phyloP scores from a whole-genome alignment of 208 protist genomes.

The Wallacemonas sp. region DNA sequence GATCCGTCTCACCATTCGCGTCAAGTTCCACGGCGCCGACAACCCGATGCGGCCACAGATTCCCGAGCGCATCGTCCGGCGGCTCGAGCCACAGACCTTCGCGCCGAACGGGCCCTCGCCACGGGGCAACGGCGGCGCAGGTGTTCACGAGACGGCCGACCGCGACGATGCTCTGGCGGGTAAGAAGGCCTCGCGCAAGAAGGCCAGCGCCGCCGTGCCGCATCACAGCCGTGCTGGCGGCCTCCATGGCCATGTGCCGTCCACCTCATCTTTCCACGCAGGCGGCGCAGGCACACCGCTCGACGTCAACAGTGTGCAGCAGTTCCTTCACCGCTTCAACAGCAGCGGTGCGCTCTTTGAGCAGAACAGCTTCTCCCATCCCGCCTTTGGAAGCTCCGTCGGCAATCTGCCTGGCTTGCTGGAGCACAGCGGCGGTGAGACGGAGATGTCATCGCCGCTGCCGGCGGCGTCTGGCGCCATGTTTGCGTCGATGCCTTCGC shows the following conservation, averaged over 20 bases:
- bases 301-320: not conserved
- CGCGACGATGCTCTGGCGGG: not conserved
- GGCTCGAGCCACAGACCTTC: constrained; percentile 4
- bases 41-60: constrained; percentile 83
- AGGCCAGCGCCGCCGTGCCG: no score
- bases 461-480: no score
- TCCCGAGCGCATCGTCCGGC: constrained; percentile 58
- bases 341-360: not conserved
- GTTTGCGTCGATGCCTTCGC: no score
- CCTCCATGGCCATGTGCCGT: no score
- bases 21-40: constrained; percentile 89
- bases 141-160: not conserved
- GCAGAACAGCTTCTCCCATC: not conserved
- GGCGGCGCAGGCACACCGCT: not conserved
- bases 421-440: no score
- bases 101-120: no score
- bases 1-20: constrained; percentile 81
- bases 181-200: no score
- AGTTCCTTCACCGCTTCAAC: not conserved
- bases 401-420: no score
- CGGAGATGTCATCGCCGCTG: no score
- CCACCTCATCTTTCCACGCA: no score
- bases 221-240: no score
- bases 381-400: no score
- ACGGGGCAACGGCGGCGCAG: not conserved